phyloP scores from a whole-genome alignment of 2,329 filamentous ascomycete genomes.

The Mycogone perniciosa region DNA sequence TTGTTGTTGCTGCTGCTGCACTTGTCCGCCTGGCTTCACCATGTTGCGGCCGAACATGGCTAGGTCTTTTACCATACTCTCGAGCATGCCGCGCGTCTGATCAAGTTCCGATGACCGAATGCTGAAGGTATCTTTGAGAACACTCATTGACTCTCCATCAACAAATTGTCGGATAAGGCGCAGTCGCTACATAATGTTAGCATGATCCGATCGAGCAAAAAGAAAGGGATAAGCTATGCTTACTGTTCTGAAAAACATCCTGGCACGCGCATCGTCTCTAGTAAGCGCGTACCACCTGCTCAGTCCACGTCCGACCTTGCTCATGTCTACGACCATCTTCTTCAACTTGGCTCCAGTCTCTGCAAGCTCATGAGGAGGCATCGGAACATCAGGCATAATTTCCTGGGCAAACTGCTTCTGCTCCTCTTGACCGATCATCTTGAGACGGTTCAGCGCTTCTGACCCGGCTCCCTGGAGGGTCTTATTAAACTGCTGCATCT shows the following conservation, averaged over 20 bases:
- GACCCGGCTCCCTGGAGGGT: conserved; percentile 14
- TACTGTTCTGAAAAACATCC: conserved; percentile 48
- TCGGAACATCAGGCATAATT: conserved; percentile 38
- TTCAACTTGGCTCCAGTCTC: conserved; percentile 40
- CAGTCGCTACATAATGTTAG: conserved; percentile 42
- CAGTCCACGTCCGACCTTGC: conserved; percentile 38
- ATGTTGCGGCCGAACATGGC: conserved; percentile 23
- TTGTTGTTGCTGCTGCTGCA: conserved; percentile 15
- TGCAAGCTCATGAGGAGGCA: conserved; percentile 38
- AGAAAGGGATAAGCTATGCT: conserved; percentile 22
- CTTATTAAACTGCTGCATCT: conserved; percentile 23
- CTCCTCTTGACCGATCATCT: conserved; percentile 34
- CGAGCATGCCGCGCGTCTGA: conserved; percentile 39
- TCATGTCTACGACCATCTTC: conserved; percentile 36
- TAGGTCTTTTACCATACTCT: conserved; percentile 46
- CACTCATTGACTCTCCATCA: conserved; percentile 41
- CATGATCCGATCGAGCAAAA: neutral
- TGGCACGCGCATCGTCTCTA: conserved; percentile 43
- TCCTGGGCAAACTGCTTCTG: conserved; percentile 34
- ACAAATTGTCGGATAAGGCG: conserved; percentile 48
- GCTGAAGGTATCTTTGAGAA: conserved; percentile 44
- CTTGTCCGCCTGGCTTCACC: conserved; percentile 19
- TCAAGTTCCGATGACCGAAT: conserved; percentile 48
- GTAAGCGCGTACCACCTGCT: conserved; percentile 43
- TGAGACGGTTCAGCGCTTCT: conserved; percentile 27